Evolutionary conservation across 495 filamentous ascomycete species (phyloP), one percentile per base, ranked within the genome.

Genomic region (Podospora bellae-mahoneyi): DNA sequence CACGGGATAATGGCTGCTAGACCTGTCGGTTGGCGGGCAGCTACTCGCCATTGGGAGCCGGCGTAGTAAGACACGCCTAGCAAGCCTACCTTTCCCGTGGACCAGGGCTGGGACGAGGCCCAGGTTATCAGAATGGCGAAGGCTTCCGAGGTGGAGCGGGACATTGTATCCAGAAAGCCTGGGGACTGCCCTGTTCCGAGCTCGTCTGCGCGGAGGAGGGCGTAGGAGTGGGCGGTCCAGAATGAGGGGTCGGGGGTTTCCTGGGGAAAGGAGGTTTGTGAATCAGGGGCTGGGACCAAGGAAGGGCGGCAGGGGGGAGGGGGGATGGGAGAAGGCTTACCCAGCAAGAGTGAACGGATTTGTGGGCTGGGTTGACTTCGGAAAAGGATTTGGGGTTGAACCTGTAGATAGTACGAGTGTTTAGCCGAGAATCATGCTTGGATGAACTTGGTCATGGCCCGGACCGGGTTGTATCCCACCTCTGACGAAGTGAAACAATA

Each of bases 71-170:
- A 84, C 59, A 90, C 84, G 4, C 87, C 88, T 26, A 89, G 72
- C 34, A 90, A 69, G 18, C 86, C 87, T 18, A 90, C 86, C 72
- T 88, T 89, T 0, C 87, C 87, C 1, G 76, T 79, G 1, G 83
- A 87, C 87, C 87, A 90, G 2, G 77, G 64, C 72, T 89, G 87
- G 62, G 85, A 82, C 4, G 87, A 83, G 0, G 81, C 80, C 88
- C 88, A 90, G 74, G 89, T 87, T 3, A 90, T 78, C n/a, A 89
- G 84, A 28, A 87, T 83, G 68, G 83, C 84, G 73, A 89, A 89
- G 0, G 80, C 82, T 58, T 89, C 84, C 68, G 80, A 84, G 0
- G 87, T 89, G 0, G 79, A 83, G 0, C 78, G 77, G 16, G 83
- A 85, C 85, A 90, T 88, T 18, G 86, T 87, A 65, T 90, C 86